These are phyloP conservation scores for Pythium plurisporium DNA, from an alignment of 352 stramenopile species.

Conservation along the genomic window DNA sequence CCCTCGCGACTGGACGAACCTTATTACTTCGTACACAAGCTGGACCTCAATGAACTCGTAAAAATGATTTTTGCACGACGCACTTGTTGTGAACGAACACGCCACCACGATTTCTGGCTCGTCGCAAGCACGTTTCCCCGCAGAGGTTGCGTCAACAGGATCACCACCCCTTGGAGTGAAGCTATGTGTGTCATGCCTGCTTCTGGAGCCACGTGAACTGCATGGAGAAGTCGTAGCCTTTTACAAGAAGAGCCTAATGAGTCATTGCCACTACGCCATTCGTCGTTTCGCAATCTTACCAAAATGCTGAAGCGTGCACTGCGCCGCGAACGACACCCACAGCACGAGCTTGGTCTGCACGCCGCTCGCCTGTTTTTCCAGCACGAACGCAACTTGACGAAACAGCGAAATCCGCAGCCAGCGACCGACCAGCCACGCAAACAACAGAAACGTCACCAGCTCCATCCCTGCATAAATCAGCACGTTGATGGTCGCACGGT, in stretches of 20 bases:
- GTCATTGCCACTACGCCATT: too few relatives aligned
- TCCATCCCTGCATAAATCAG: slow-evolving; percentile 5
- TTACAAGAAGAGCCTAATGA: too few relatives aligned
- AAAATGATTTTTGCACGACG: too few relatives aligned
- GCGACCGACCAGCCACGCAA: not conserved
- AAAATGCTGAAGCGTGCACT: slow-evolving; percentile 26
- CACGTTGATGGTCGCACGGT: not conserved
- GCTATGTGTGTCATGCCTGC: too few relatives aligned
- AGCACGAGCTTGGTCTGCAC: slow-evolving; percentile 32
- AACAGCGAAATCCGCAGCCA: slow-evolving; percentile 16
- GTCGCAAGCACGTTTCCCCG: too few relatives aligned
- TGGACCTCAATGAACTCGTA: too few relatives aligned
- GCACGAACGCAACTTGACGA: slow-evolving; percentile 32
- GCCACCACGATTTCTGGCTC: too few relatives aligned
- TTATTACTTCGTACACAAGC: too few relatives aligned
- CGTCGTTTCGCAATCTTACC: not conserved
- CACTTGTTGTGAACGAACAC: too few relatives aligned
- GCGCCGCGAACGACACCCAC: slow-evolving; percentile 33
- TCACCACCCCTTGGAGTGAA: too few relatives aligned
- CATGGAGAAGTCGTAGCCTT: slow-evolving; percentile 12
- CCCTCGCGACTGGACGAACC: too few relatives aligned
- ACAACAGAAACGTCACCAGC: slow-evolving; percentile 2
- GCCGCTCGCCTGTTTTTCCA: slow-evolving; percentile 17
- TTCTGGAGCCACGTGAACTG: slow-evolving; percentile 4
- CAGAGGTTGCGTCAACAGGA: too few relatives aligned